Evolutionary conservation across 2,329 filamentous ascomycete genomes (phyloP).

Genomic region (Xylaria sp.): DNA sequence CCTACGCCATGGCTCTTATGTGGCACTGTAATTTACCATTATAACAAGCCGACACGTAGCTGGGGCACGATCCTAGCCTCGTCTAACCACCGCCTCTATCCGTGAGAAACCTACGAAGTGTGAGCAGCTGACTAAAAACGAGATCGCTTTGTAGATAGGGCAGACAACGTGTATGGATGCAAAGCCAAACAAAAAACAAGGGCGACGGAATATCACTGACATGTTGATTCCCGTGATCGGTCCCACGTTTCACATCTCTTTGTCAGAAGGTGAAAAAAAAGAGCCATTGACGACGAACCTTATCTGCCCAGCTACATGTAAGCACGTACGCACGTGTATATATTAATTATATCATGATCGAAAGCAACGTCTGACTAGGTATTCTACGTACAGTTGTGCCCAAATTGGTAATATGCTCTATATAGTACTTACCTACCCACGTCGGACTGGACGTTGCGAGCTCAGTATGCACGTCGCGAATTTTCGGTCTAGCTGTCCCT

Average conservation of each 20-base stretch:
- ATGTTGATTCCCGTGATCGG: conserved; percentile 23
- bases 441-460: not conserved
- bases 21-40: conserved; percentile 4
- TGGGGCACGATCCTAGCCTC: conserved; percentile 7
- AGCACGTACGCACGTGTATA: not conserved
- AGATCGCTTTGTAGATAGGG: conserved; percentile 6
- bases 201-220: not conserved
- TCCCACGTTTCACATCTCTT: conserved; percentile 28
- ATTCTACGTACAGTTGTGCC: not conserved
- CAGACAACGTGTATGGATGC: conserved; percentile 29
- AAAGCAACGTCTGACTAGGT: not conserved
- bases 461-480: conserved; percentile 23
- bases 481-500: conserved; percentile 36
- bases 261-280: not conserved
- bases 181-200: conserved; percentile 26
- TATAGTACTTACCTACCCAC: not conserved
- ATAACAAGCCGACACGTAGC: conserved; percentile 31
- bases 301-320: not conserved
- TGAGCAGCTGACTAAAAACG: conserved; percentile 17
- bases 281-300: not conserved
- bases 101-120: not conserved
- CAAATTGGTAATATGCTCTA: not conserved
- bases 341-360: conserved; percentile 2
- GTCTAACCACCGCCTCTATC: conserved; percentile 14
- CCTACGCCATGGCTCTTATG: conserved; percentile 2